These are phyloP conservation scores for Lichina pygmaea DNA, from an alignment of 495 filamentous ascomycete species.

Conservation along the genomic window DNA sequence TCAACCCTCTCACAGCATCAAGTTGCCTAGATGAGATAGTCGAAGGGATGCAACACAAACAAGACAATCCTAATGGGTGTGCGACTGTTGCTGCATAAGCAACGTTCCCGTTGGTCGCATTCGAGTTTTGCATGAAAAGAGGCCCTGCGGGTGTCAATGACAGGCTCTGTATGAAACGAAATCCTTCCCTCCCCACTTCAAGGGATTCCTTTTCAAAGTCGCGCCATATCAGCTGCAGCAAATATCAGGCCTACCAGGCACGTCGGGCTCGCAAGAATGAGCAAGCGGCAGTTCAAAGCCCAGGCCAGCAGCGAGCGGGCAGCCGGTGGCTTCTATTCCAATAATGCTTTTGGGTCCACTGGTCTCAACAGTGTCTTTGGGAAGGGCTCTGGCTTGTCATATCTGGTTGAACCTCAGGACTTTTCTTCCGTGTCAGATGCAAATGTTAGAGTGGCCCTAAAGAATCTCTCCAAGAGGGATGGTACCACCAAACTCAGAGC, in stretches of 20 bases:
- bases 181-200: no score
- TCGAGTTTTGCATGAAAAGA: no score
- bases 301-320: conserved; percentile 49
- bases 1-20: no score
- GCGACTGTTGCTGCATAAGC: no score
- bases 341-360: conserved; percentile 11
- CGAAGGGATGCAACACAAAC: no score
- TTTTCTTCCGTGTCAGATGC: conserved; percentile 50
- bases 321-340: conserved; percentile 20
- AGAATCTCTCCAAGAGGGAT: conserved; percentile 81
- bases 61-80: no score
- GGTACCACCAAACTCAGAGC: conserved; percentile 81
- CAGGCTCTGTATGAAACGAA: no score
- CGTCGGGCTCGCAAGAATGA: conserved; percentile 16
- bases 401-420: conserved; percentile 64
- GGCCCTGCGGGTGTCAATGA: no score
- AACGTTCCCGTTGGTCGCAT: no score
- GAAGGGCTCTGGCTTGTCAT: conserved; percentile 40
- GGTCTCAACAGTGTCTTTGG: conserved; percentile 12
- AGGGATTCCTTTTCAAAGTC: background rate
- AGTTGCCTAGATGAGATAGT: no score
- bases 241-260: background rate
- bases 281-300: conserved; percentile 36
- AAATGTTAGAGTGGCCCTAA: conserved; percentile 64
- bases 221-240: background rate